Conservation (phyloP, 208 protist species). For the Borovskyia barvae region DNA sequence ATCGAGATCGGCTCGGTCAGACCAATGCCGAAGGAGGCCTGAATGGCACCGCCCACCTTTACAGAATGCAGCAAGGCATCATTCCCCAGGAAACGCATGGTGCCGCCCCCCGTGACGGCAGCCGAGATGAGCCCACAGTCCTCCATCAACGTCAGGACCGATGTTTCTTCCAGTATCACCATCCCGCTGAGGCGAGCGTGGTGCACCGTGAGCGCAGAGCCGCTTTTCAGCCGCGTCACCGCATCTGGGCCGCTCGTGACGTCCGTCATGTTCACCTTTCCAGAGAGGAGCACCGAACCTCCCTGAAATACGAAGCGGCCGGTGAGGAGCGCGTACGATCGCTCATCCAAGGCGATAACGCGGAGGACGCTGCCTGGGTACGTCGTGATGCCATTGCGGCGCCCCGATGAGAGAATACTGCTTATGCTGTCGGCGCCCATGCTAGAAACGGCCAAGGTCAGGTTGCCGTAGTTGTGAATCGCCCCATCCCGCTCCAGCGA, state of each 20-base stretch:
- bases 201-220: conserved; percentile 32
- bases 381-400: conserved; percentile 59
- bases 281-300: conserved; percentile 48
- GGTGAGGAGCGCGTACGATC: conserved; percentile 47
- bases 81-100: conserved; percentile 38
- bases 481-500: conserved; percentile 51
- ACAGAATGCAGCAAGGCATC: conserved; percentile 58
- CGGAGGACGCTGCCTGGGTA: conserved; percentile 45
- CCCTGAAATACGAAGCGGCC: conserved; percentile 49
- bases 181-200: conserved; percentile 37
- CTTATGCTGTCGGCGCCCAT: conserved; percentile 59
- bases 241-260: conserved; percentile 27
- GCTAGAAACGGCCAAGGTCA: conserved; percentile 58
- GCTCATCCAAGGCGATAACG: conserved; percentile 56
- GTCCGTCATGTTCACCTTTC: conserved; percentile 59
- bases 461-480: conserved; percentile 80
- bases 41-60: conserved; percentile 34
- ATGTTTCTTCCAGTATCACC: conserved; percentile 39
- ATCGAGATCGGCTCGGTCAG: conserved; percentile 26
- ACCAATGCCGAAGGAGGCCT: conserved; percentile 18
- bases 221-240: conserved; percentile 31
- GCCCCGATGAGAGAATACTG: conserved; percentile 49
- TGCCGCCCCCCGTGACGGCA: conserved; percentile 37
- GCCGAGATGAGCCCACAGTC: conserved; percentile 44
- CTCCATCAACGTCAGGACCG: conserved; percentile 40